A percentile compares a stretch with the other conserved stretches of the same genome.
Conservation (phyloP, 148 eudicot species). For the Cornus controversa region DNA sequence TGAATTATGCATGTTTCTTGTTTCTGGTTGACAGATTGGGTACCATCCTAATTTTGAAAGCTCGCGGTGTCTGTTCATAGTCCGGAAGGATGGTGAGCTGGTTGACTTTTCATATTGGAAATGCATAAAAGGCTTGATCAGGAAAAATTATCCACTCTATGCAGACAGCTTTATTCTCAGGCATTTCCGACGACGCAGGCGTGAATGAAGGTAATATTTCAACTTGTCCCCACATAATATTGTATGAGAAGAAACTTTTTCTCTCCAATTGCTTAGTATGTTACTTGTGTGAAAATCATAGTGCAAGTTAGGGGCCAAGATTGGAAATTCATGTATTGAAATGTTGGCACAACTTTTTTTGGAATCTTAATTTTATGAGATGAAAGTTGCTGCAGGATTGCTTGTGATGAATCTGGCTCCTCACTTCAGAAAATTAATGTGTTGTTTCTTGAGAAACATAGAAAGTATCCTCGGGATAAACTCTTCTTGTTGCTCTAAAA, state of each 20-base stretch:
- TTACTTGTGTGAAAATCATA: conserved; percentile 8
- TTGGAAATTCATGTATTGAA: conserved; percentile 13
- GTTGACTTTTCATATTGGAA: conserved; percentile 93
- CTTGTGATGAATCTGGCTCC: neutral
- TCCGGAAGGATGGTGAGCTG: conserved; percentile 73
- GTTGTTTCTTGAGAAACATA: neutral
- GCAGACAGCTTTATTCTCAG: conserved; percentile 84
- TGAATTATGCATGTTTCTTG: conserved; percentile 6
- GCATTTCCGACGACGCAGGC: conserved; percentile 70
- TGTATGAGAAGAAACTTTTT: conserved; percentile 10
- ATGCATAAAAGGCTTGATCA: conserved; percentile 78
- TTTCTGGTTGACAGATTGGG: conserved; percentile 56
- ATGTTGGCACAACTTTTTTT: neutral
- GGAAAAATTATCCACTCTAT: conserved; percentile 72
- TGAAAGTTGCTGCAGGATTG: conserved; percentile 1
- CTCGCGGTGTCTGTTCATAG: conserved; percentile 87
- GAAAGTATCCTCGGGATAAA: too few species aligned
- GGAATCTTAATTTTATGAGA: neutral
- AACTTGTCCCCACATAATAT: conserved; percentile 12
- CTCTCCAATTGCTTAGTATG: neutral
- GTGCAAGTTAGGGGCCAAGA: conserved; percentile 9
- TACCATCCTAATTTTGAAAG: conserved; percentile 77
- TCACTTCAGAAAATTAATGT: neutral
- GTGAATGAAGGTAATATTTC: conserved; percentile 39
- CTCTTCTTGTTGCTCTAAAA: too few species aligned